Evolutionary conservation across 2,329 filamentous ascomycete genomes (phyloP), one percentile per base, ranked within the genome.

Genomic region (Pseudocercospora musae): DNA sequence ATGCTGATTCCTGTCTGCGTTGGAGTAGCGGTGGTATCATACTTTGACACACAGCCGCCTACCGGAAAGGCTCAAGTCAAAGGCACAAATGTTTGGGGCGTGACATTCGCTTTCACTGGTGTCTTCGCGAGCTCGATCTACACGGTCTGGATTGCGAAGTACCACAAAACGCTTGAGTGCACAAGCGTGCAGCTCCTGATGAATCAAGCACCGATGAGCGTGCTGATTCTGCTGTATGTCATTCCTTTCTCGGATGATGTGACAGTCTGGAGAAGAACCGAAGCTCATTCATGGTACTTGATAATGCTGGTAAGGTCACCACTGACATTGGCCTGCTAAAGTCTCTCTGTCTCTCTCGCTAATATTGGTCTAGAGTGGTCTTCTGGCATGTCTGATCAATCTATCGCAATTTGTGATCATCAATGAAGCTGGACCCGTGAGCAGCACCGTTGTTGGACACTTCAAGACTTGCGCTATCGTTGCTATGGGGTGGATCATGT

Each of bases 151-250:
- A 88, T 89, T 70, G 81, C 84, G 57, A 83, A 82, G 70, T 89
- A 87, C 71, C 85, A 89, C 73, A 82, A 84, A 64, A 87, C 85
- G 74, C 80, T 89, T 21, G 81, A 86, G 64, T 85, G 89, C 77
- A 84, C 82, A 66, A 89, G 86, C 75, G 87, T 88, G 82, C 88
- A 90, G 77, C 77, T 90, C 31, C 80, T 90, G 10, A 85, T 85
- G 76, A 89, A 88, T 74, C 87, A 89, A 74, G 85, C 87, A 1
- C 86, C 87, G 1, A 77, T 88, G 1, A 85, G 86, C 21, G 82
- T 84, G 1, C 80, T 87, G 63, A 74, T 89, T 66, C 80, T 90
- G 57, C 80, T 89, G 27, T 89, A 88, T 68, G 81, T 84, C 37
- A 87, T 89, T 63, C 87, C 87, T 0, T 88, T 89, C 69, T 78